A percentile compares a stretch with the other conserved stretches of the same genome.
phyloP scores from a whole-genome alignment of 2,329 filamentous ascomycete species.

The Monilinia aucupariae region DNA sequence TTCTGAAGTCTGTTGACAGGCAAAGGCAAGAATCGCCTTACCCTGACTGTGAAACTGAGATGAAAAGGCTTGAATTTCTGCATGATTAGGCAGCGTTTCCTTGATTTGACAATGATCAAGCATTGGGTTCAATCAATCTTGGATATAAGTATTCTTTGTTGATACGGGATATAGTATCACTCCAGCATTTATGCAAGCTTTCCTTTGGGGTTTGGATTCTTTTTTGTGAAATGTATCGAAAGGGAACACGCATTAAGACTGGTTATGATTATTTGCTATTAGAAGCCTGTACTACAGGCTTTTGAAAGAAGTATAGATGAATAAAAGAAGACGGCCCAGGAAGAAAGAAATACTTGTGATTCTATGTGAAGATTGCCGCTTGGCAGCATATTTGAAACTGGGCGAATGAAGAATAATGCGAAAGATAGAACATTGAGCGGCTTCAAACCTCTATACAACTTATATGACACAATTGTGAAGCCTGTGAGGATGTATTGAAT shows the following conservation, averaged over 20 bases:
- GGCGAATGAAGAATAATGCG: too few relatives aligned
- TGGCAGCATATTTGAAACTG: background rate
- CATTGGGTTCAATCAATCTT: background rate
- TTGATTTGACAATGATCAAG: background rate
- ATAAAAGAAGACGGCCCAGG: too few relatives aligned
- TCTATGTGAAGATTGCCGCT: background rate
- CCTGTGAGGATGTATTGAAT: background rate
- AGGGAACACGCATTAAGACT: background rate
- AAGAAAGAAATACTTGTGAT: background rate
- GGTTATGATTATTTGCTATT: background rate
- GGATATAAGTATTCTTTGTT: background rate
- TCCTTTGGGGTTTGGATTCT: background rate
- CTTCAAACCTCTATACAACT: background rate
- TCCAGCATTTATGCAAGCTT: background rate
- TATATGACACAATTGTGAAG: background rate
- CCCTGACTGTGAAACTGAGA: too few relatives aligned
- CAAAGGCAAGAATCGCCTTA: background rate
- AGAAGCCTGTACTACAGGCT: too few relatives aligned
- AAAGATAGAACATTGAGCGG: too few relatives aligned
- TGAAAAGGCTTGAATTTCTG: background rate
- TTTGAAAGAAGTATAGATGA: background rate
- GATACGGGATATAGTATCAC: background rate
- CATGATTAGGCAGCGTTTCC: background rate
- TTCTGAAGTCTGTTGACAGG: background rate
- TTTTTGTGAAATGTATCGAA: background rate